Percentiles rank a stretch among this genome's conserved stretches.
Evolutionary conservation across 257 asterid species (phyloP).

Genomic region (Orobanche coerulescens): DNA sequence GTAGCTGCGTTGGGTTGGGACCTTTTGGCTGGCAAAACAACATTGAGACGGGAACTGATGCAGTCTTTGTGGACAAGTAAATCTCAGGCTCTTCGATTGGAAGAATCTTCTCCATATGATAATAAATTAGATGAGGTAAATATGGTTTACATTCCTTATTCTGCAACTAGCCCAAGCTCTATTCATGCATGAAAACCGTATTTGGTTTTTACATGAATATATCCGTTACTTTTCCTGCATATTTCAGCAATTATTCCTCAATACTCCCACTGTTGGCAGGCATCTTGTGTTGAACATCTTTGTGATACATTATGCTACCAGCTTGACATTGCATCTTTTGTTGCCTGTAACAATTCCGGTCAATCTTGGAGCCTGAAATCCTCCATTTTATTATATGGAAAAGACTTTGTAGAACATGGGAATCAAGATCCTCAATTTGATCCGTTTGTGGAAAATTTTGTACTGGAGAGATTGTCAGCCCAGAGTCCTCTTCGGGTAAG

Average conservation of each 20-base stretch:
- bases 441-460: constrained; percentile 96
- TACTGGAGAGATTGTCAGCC: constrained; percentile 80
- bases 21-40: constrained; percentile 80
- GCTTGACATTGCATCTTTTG: constrained; percentile 94
- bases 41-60: constrained; percentile 71
- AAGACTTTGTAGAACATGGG: constrained; percentile 33
- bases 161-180: constrained; percentile 12
- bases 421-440: constrained; percentile 54
- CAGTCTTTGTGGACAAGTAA: constrained; percentile 88
- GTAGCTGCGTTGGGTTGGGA: constrained; percentile 98
- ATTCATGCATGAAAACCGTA: constrained; percentile 15
- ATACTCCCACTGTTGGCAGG: constrained; percentile 48
- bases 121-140: constrained; percentile 69
- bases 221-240: neutral
- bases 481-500: constrained; percentile 97
- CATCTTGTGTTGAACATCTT: constrained; percentile 73
- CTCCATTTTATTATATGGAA: constrained; percentile 69
- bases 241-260: constrained; percentile 17
- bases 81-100: constrained; percentile 79
- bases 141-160: constrained; percentile 12
- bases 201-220: constrained; percentile 12
- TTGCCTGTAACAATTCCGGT: constrained; percentile 85
- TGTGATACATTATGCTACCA: constrained; percentile 89
- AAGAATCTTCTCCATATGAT: constrained; percentile 59
- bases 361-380: constrained; percentile 83